Base-by-base conservation (phyloP, 2,329 filamentous ascomycete species). In the Ophiostoma pallidulum region DNA sequence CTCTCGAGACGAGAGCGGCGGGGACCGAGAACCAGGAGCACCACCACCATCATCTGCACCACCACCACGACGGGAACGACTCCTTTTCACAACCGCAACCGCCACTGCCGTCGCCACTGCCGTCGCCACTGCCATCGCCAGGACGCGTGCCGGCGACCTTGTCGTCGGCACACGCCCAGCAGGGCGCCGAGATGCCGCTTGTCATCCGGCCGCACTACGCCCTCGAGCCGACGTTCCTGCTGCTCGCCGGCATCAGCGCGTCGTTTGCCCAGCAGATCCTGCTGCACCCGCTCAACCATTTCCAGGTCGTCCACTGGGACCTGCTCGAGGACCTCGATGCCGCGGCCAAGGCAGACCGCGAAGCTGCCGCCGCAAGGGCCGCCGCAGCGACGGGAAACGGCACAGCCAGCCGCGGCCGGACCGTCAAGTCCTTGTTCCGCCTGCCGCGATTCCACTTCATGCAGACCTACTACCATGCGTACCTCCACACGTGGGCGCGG, bases 131-230 rank as follows among this genome's bases (percentile, higher is more conserved):
- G 7, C 5, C 59, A 64, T 13, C 66, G 66, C n/a, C n/a, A n/a
- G n/a, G n/a, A n/a, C n/a, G n/a, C n/a, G n/a, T n/a, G n/a, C n/a
- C n/a, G n/a, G n/a, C n/a, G n/a, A n/a, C n/a, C n/a, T n/a, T n/a
- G n/a, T n/a, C n/a, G n/a, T n/a, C n/a, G n/a, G 31, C 33, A 35
- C 31, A 22, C 3, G 41, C 29, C 4, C 29, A 33, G 8, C 9
- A 44, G n/a, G 32, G 36, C 5, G 32, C 31, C 10, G n/a, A 39
- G 4, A 19, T 22, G 24, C 51, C 52, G 1, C 5, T 54, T 13
- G 64, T 83, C 13, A 86, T 90, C 51, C 73, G 74, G 5, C 85
- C 85, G 3, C 83, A 90, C 59, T 90, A 87, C 60, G 73, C 83
- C 47, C 72, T 89, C 22, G 85, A 89, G 59, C 84, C 85, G 4